Percentiles rank a stretch among this genome's conserved stretches.
phyloP scores from a whole-genome alignment of 2,329 filamentous ascomycete species.

The Periconia digitata region DNA sequence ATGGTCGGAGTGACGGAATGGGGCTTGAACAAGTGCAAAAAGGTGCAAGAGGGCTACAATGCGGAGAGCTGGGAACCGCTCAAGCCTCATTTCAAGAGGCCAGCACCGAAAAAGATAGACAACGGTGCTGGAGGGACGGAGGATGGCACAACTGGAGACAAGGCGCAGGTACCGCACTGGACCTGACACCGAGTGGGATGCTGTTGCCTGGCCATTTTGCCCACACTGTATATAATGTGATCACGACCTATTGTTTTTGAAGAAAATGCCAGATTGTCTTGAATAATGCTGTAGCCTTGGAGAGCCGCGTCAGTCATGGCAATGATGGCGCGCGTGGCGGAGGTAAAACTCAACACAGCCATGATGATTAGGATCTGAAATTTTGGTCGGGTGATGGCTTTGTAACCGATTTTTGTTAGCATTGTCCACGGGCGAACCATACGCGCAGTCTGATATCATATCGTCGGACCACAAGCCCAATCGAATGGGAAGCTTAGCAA shows the following conservation, averaged over 20 bases:
- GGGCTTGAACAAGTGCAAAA: slow-evolving; percentile 69
- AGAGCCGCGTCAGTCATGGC: background rate
- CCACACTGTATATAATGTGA: background rate
- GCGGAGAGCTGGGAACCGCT: slow-evolving; percentile 74
- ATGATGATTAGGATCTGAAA: too few relatives aligned
- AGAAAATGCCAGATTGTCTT: too few relatives aligned
- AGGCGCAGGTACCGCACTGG: slow-evolving; percentile 28
- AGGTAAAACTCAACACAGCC: too few relatives aligned
- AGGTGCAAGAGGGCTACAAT: slow-evolving; percentile 73
- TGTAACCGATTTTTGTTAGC: too few relatives aligned
- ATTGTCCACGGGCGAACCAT: too few relatives aligned
- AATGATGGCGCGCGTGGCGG: background rate
- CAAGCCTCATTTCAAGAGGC: slow-evolving; percentile 48
- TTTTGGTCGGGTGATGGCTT: too few relatives aligned
- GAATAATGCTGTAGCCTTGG: background rate
- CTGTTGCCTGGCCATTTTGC: background rate
- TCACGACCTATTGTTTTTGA: background rate
- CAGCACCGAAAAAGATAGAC: slow-evolving; percentile 27
- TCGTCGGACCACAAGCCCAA: too few relatives aligned
- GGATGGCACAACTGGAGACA: slow-evolving; percentile 20
- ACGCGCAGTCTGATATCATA: background rate
- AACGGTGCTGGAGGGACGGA: slow-evolving; percentile 21
- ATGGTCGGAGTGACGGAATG: slow-evolving; percentile 74
- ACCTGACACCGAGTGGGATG: slow-evolving; percentile 8
- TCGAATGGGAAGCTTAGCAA: too few relatives aligned